Base-by-base conservation (phyloP, 768 basidiomycete genomes). In the Russula ochroleuca region DNA sequence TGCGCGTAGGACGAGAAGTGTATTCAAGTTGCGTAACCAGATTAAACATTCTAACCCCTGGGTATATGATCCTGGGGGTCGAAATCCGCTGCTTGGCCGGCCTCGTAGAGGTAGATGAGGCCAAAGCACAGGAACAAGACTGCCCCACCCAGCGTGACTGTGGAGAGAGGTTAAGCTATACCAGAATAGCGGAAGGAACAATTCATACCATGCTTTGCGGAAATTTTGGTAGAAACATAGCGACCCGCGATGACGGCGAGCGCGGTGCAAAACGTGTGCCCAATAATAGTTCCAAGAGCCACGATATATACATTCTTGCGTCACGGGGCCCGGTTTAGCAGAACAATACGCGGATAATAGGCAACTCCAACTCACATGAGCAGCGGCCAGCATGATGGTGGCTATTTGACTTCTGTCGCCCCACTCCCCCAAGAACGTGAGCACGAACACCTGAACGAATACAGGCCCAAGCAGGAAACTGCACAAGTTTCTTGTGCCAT, bases 391-490 rank as follows among this genome's bases (percentile, higher is more conserved):
- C 6, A 93, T 95, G 66, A 98, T 96, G 2, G 97, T 98, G 2
- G 97, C 90, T 69, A 98, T 93, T 77, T 99, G 96, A 71, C 93
- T 96, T 58, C 96, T 78, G 76, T 98, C 97, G 0, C 97, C 96
- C 97, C 97, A 98, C 76, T 99, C 97, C 11, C 95, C 97, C n/a
- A 99, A 79, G 76, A 98, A 98, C 0, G 96, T 98, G 64, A 99
- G 79, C 37, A 96, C 78, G 70, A 99, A 98, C 0, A 93, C 85
- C 74, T 99, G 94, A 2, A 94, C 94, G 71, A 98, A 96, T 1
- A 97, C 92, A 0, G 96, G 96, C 0, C 92, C 94, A 21, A 98
- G 76, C 68, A 95, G 74, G 19, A 94, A 76, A 70, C 85, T 87
- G 73, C 84, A 88, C 70, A 94, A 87, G 72, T 95, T 95, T 69